These are phyloP conservation scores for Ziziphus jujuba DNA, from an alignment of 306 rosid genomes.

Conservation along the genomic window DNA sequence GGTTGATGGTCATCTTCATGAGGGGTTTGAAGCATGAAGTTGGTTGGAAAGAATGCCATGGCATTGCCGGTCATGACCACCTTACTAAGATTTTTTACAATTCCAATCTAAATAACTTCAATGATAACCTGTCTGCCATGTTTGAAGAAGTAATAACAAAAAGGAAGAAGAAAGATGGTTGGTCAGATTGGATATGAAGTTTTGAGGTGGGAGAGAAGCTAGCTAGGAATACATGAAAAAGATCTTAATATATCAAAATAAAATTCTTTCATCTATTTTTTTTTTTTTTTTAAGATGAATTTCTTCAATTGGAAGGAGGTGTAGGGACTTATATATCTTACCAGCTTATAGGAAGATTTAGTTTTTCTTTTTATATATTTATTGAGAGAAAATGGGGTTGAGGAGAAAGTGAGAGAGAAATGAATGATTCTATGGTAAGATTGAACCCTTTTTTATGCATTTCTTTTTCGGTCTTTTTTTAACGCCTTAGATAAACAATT, in stretches of 20 bases:
- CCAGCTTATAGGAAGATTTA: conserved; percentile 39
- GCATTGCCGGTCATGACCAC: conserved; percentile 49
- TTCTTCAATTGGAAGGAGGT: conserved; percentile 37
- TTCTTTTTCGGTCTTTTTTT: no score
- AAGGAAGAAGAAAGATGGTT: conserved; percentile 20
- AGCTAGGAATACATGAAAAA: conserved; percentile 9
- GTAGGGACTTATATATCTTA: conserved; percentile 52
- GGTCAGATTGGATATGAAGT: conserved; percentile 18
- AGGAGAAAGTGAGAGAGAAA: conserved; percentile 6
- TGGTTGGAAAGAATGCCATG: conserved; percentile 92
- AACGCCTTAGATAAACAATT: not conserved
- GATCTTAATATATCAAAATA: conserved; percentile 18
- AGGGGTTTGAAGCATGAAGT: conserved; percentile 87
- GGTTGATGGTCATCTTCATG: conserved; percentile 66
- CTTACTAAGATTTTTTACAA: conserved; percentile 4
- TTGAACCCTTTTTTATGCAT: no score
- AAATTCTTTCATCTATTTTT: not conserved
- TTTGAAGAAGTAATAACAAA: conserved; percentile 5
- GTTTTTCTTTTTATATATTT: conserved; percentile 28
- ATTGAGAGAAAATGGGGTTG: conserved; percentile 26
- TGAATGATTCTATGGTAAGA: conserved; percentile 33
- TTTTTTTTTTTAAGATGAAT: conserved; percentile 18
- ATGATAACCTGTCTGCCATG: conserved; percentile 31
- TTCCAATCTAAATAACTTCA: not conserved
- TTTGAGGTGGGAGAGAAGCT: conserved; percentile 20